Conservation (phyloP, 371 early-diverging fungal species). For the Catenaria anguillulae region DNA sequence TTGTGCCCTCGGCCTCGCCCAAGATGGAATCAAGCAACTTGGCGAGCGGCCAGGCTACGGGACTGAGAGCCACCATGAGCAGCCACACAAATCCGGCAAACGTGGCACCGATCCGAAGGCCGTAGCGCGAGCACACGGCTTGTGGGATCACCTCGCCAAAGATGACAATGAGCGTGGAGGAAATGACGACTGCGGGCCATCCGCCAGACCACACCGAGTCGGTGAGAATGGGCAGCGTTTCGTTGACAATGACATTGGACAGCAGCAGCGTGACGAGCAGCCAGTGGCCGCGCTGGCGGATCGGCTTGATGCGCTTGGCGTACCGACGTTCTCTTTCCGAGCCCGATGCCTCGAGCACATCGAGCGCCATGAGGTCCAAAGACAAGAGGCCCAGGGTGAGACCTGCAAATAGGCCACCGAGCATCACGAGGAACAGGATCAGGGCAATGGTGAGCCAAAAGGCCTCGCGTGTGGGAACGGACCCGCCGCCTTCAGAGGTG, state of each 20-base stretch:
- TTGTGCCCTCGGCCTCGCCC: constrained; percentile 62
- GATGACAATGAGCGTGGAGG: constrained; percentile 71
- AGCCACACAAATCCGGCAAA: constrained; percentile 31
- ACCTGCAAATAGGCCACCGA: constrained; percentile 70
- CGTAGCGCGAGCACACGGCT: constrained; percentile 44
- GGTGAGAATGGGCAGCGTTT: constrained; percentile 81
- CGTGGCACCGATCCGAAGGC: constrained; percentile 62
- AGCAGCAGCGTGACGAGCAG: constrained; percentile 75
- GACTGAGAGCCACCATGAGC: background rate
- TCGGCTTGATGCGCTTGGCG: constrained; percentile 48
- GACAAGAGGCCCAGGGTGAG: constrained; percentile 75
- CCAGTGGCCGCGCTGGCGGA: constrained; percentile 60
- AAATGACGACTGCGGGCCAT: constrained; percentile 67
- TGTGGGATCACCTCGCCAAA: constrained; percentile 81
- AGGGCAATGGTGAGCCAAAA: constrained; percentile 3
- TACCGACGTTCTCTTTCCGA: constrained; percentile 39
- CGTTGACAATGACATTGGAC: constrained; percentile 82
- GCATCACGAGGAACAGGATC: constrained; percentile 39
- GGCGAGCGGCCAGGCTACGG: constrained; percentile 57
- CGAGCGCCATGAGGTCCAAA: constrained; percentile 46
- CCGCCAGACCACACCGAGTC: constrained; percentile 60
- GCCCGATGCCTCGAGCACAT: constrained; percentile 53
- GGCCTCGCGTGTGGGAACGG: background rate
- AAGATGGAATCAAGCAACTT: constrained; percentile 54
- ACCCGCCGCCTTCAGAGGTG: too few relatives aligned